Base-by-base conservation (phyloP, 2,329 filamentous ascomycete species). In the Tolypocladium cylindrosporum region DNA sequence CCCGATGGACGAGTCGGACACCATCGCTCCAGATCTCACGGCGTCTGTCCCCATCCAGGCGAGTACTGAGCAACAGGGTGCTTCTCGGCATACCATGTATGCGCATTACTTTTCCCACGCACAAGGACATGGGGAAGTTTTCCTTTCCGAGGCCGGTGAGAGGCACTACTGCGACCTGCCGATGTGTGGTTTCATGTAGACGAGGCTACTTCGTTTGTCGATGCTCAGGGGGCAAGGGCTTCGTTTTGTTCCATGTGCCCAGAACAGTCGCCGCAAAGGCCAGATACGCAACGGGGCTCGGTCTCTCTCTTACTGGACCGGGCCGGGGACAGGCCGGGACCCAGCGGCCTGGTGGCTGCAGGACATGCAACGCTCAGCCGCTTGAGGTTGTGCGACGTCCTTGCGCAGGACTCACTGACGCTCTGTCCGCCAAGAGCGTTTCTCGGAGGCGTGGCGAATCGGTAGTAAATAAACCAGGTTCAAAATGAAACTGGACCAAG, bases 291-390 rank as follows among this genome's bases (percentile, higher is more conserved):
- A 75, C 77, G 59, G 75, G 76, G 0, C 62, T 89, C 37, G 75
- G 76, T 0, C 62, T 89, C 37, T 88, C 88, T 88, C 88, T 68
- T 88, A 87, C 71, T 88, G 86, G 86, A 85, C 85, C 43, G 84
- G 2, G 80, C 79, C 2, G 82, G 79, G 0, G 86, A 88, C 71
- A 75, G 77, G 9, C 69, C 73, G 45, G 81, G 77, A 2, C 63
- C 70, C 10, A 73, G 79, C 62, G 88, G 85, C 66, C 66, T 89
- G 60, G 80, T 88, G 31, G 78, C 78, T 56, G 81, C 83, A 39
- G 39, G 39, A 40, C 16, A 40, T 40, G 39, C 39, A 19, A 14
- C 39, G 39, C 6, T 19, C 37, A 16, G 39, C 7, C 39, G 6
- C 14, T 14, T 19, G 39, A 40, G 14, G 39, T 13, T 37, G 36